A percentile compares a stretch with the other conserved stretches of the same genome.
Conservation (phyloP, 2,329 filamentous ascomycete species). For the Alternaria burnsii region DNA sequence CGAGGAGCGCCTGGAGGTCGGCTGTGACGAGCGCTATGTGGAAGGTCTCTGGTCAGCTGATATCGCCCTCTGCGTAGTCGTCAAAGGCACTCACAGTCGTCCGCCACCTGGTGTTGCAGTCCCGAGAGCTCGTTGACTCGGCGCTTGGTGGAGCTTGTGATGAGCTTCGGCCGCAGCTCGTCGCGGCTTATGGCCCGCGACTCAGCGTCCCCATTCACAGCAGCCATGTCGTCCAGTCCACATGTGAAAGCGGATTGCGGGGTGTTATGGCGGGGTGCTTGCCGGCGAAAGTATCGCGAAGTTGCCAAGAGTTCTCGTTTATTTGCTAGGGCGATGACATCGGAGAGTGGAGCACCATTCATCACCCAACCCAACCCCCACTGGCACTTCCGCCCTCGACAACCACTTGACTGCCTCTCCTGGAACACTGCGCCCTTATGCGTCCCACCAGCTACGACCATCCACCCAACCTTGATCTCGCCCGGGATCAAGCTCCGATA, state of each 20-base stretch:
- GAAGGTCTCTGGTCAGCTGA: slow-evolving; percentile 23
- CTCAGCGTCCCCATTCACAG: slow-evolving; percentile 48
- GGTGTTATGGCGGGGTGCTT: slow-evolving; percentile 37
- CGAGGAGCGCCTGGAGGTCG: slow-evolving; percentile 65
- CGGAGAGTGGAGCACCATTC: slow-evolving; percentile 26
- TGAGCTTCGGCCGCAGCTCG: slow-evolving; percentile 52
- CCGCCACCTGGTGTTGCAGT: slow-evolving; percentile 55
- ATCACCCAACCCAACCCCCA: slow-evolving; percentile 11
- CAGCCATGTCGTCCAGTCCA: slow-evolving; percentile 48
- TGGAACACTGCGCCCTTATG: slow-evolving; percentile 41
- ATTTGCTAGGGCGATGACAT: slow-evolving; percentile 28
- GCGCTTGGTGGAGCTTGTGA: slow-evolving; percentile 60
- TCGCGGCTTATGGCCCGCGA: slow-evolving; percentile 44
- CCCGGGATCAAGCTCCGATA: slow-evolving; percentile 46
- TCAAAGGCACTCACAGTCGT: slow-evolving; percentile 52
- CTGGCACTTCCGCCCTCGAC: slow-evolving; percentile 11
- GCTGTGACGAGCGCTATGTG: slow-evolving; percentile 51
- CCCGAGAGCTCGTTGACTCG: slow-evolving; percentile 55
- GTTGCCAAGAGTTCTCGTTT: slow-evolving; percentile 32
- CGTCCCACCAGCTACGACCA: slow-evolving; percentile 33
- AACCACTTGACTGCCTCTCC: slow-evolving; percentile 1
- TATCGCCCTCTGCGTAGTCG: neutral
- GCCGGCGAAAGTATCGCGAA: slow-evolving; percentile 21
- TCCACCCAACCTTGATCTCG: slow-evolving; percentile 46
- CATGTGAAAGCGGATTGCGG: slow-evolving; percentile 36